phyloP scores from a whole-genome alignment of 441 rosid species.

The Erodium texanum region DNA sequence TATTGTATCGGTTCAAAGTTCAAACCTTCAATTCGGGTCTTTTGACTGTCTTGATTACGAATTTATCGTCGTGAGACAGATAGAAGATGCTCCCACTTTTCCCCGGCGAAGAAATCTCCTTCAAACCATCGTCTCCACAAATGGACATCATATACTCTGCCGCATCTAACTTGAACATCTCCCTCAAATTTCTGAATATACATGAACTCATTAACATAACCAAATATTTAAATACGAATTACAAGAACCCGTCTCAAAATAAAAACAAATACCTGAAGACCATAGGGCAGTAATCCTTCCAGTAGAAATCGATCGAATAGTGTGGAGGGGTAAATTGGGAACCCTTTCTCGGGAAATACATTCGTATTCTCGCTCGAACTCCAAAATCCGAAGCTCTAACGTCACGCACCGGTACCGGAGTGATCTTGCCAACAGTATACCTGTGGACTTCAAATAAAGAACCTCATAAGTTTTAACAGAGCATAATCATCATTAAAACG shows the following conservation, averaged over 20 bases:
- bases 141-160: constrained; percentile 99
- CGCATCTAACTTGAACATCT: constrained; percentile 95
- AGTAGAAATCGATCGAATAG: constrained; percentile 67
- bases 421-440: constrained; percentile 93
- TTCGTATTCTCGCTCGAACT: constrained; percentile 77
- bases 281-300: constrained; percentile 99
- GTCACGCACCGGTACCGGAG: constrained; percentile 82
- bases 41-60: constrained; percentile 22
- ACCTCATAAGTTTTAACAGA: background rate
- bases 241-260: background rate
- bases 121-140: constrained; percentile 91
- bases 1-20: constrained; percentile 20
- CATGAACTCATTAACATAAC: background rate
- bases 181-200: constrained; percentile 68
- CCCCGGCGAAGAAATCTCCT: constrained; percentile 79
- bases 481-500: background rate
- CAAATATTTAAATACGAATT: background rate
- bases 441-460: constrained; percentile 18
- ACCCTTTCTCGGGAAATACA: constrained; percentile 81
- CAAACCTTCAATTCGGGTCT: constrained; percentile 76
- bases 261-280: constrained; percentile 64
- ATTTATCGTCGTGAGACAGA: constrained; percentile 84
- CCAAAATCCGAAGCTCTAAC: constrained; percentile 87
- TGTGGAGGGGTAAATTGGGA: constrained; percentile 92
- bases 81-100: constrained; percentile 97